These are phyloP conservation scores for Ceriops tagal DNA, from an alignment of 345 rosid genomes.

Conservation along the genomic window DNA sequence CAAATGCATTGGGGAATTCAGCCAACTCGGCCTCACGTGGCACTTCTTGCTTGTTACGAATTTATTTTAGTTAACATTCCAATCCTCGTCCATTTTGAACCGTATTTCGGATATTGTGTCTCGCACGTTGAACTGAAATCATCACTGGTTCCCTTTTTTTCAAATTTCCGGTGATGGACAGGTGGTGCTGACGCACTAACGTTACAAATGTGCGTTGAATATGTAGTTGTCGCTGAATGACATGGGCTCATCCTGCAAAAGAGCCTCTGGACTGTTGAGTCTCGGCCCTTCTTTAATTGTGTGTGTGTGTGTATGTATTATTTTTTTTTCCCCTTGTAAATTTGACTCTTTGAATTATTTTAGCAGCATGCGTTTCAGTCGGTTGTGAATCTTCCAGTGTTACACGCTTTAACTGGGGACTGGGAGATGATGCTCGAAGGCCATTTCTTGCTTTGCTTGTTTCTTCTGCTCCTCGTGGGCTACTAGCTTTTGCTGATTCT, in stretches of 20 bases:
- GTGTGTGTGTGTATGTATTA: too few relatives aligned
- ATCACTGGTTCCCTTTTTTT: not conserved
- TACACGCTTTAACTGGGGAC: not conserved
- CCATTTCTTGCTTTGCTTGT: not conserved
- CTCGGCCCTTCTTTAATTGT: not conserved
- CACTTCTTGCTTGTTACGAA: too few relatives aligned
- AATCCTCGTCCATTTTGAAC: too few relatives aligned
- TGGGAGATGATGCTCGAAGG: not conserved
- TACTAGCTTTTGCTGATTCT: not conserved
- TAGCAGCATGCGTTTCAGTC: constrained; percentile 10
- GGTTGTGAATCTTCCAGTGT: not conserved
- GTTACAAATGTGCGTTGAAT: not conserved
- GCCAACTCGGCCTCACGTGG: too few relatives aligned
- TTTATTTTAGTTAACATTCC: too few relatives aligned
- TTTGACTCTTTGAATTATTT: constrained; percentile 12
- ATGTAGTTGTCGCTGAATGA: not conserved
- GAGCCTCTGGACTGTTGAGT: not conserved
- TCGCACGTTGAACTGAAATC: not conserved
- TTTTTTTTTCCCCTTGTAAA: constrained; percentile 19
- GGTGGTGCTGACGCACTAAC: not conserved
- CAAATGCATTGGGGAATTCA: too few relatives aligned
- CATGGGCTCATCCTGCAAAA: not conserved
- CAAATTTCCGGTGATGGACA: not conserved
- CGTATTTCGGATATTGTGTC: too few relatives aligned
- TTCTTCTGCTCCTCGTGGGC: not conserved